Conservation (phyloP, 495 filamentous ascomycete species). For the Penicillium bovifimosum region DNA sequence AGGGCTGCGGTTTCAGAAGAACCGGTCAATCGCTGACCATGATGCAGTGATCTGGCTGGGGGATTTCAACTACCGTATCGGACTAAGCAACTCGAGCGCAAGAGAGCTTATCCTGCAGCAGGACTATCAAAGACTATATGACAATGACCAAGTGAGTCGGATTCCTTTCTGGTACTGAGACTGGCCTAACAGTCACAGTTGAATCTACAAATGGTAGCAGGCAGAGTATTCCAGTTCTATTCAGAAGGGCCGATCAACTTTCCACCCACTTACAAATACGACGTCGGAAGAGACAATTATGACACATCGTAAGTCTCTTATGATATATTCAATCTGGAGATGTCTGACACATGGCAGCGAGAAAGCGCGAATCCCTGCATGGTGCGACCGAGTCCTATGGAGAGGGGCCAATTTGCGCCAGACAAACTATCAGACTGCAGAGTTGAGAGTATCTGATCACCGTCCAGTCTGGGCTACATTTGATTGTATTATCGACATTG, state of each 20-base stretch:
- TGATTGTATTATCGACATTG: slow-evolving; percentile 69
- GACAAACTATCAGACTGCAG: slow-evolving; percentile 68
- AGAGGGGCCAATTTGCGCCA: slow-evolving; percentile 82
- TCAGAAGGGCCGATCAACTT: slow-evolving; percentile 82
- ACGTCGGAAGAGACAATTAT: slow-evolving; percentile 79
- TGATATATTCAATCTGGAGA: not conserved
- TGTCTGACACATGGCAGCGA: slow-evolving; percentile 49
- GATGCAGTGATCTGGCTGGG: slow-evolving; percentile 96
- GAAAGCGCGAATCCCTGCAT: slow-evolving; percentile 90
- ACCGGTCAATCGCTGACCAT: slow-evolving; percentile 84
- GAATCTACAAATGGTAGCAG: slow-evolving; percentile 93
- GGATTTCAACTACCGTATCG: slow-evolving; percentile 98
- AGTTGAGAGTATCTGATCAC: slow-evolving; percentile 86
- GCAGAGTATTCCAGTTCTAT: slow-evolving; percentile 82
- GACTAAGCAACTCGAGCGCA: slow-evolving; percentile 72
- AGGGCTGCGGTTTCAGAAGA: slow-evolving; percentile 85
- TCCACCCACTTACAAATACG: slow-evolving; percentile 91
- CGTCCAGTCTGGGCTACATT: slow-evolving; percentile 88
- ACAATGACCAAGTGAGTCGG: slow-evolving; percentile 76
- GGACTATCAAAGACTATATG: slow-evolving; percentile 75
- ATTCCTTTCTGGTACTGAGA: not conserved
- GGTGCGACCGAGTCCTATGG: slow-evolving; percentile 89
- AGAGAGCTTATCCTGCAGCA: slow-evolving; percentile 62
- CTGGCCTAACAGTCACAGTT: slow-evolving; percentile 46
- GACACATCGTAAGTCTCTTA: slow-evolving; percentile 71